A percentile compares a stretch with the other conserved stretches of the same genome.
Evolutionary conservation across 2,329 filamentous ascomycete genomes (phyloP).

Genomic region (Claviceps sp.): DNA sequence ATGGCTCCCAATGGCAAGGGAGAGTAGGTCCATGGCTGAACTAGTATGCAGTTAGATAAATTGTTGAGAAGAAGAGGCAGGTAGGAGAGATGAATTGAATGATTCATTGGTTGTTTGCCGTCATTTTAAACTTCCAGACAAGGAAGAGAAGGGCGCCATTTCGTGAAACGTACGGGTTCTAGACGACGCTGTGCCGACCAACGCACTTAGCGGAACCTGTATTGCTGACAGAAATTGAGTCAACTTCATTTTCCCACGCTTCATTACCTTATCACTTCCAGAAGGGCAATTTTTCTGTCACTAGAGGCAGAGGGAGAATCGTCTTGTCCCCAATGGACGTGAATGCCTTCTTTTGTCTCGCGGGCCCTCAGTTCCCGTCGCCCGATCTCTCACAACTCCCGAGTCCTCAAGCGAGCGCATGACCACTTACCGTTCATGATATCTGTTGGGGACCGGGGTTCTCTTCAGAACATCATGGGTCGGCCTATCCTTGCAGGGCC

Average conservation of each 20-base stretch:
- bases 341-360: too few species aligned
- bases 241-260: not conserved
- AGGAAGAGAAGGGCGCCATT: not conserved
- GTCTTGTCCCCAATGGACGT: too few species aligned
- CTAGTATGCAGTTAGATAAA: slow-evolving; percentile 1
- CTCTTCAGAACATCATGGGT: too few species aligned
- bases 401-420: too few species aligned
- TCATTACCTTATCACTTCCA: too few species aligned
- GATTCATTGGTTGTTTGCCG: not conserved
- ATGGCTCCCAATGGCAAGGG: slow-evolving; percentile 34
- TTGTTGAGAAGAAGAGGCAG: not conserved
- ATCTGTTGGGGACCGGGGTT: too few species aligned
- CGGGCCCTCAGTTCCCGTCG: too few species aligned
- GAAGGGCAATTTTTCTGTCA: not conserved
- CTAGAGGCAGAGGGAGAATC: not conserved
- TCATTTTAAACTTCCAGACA: not conserved
- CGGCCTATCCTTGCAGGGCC: too few species aligned
- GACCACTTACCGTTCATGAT: too few species aligned
- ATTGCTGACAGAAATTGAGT: not conserved
- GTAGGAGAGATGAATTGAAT: not conserved
- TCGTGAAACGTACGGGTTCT: slow-evolving; percentile 2
- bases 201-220: slow-evolving; percentile 2
- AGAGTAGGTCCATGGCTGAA: slow-evolving; percentile 10
- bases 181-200: not conserved
- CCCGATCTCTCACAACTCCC: too few species aligned